Conservation (phyloP, 768 basidiomycete species). For the Dentipellis fragilis region DNA sequence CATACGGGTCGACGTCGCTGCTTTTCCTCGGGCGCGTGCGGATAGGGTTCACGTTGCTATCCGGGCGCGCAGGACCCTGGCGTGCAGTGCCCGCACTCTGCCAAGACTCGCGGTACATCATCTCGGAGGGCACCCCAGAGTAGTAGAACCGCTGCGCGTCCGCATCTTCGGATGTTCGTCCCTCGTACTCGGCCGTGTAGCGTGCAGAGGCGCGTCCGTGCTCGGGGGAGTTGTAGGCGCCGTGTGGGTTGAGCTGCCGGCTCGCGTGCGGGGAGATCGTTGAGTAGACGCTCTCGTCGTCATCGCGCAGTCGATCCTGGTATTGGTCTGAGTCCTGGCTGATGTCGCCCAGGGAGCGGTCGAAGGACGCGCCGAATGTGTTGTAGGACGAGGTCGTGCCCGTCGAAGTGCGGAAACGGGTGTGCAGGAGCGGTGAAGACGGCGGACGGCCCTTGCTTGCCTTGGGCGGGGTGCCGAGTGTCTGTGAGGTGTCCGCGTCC, state of each 20-base stretch:
- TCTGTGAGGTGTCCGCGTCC: background rate
- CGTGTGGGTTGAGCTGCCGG: slow-evolving; percentile 12
- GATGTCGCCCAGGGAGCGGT: slow-evolving; percentile 9
- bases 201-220: background rate
- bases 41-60: background rate
- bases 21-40: background rate
- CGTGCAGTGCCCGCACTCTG: background rate
- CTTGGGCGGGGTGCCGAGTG: background rate
- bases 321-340: slow-evolving; percentile 3
- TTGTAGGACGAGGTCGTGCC: slow-evolving; percentile 24
- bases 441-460: slow-evolving; percentile 17
- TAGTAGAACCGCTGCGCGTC: background rate
- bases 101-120: background rate
- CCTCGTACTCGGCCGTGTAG: background rate
- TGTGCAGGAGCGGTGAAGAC: slow-evolving; percentile 39
- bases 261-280: slow-evolving; percentile 26
- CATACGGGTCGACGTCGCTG: slow-evolving; percentile 12
- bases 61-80: background rate
- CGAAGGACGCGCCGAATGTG: slow-evolving; percentile 5
- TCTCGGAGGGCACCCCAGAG: background rate
- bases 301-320: slow-evolving; percentile 17
- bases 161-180: background rate
- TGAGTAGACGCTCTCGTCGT: slow-evolving; percentile 34
- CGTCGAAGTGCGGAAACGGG: slow-evolving; percentile 34
- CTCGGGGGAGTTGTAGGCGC: background rate